Conservation (phyloP, 331 rosid species). For the Pyrus hybrid region DNA sequence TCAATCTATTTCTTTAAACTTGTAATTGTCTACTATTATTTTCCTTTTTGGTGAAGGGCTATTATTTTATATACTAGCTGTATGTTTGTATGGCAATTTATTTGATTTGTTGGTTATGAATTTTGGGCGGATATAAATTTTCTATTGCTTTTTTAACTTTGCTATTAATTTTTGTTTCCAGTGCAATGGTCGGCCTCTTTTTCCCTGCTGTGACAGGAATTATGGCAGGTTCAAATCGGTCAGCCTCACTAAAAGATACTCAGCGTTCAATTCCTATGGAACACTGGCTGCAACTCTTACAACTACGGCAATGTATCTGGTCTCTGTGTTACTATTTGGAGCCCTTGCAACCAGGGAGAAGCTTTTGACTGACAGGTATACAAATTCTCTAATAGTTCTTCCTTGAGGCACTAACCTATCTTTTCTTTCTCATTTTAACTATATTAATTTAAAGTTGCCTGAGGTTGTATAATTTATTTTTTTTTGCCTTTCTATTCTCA, state of each 20-base stretch:
- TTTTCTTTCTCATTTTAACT: not conserved
- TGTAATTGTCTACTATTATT: no score
- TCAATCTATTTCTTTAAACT: not conserved
- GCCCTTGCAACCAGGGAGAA: conserved; percentile 70
- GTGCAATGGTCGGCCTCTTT: conserved; percentile 97
- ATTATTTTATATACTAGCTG: no score
- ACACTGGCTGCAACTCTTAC: conserved; percentile 81
- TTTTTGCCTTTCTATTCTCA: not conserved
- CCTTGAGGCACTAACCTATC: not conserved
- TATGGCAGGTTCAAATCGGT: conserved; percentile 99
- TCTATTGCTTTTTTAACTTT: conserved; percentile 18
- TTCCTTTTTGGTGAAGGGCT: not conserved
- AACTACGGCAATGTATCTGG: conserved; percentile 60
- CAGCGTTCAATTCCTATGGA: conserved; percentile 98
- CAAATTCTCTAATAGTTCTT: not conserved
- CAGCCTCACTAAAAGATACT: conserved; percentile 88
- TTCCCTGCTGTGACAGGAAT: conserved; percentile 99
- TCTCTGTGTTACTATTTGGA: conserved; percentile 81
- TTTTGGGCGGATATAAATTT: not conserved
- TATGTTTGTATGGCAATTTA: no score
- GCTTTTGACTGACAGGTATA: conserved; percentile 88
- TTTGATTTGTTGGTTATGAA: not conserved
- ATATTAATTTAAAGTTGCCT: not conserved
- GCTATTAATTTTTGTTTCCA: conserved; percentile 25
- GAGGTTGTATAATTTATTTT: not conserved